Evolutionary conservation across 164 flowering plant species (phyloP), one percentile per base, ranked within the genome.

Genomic region (Santalum album): DNA sequence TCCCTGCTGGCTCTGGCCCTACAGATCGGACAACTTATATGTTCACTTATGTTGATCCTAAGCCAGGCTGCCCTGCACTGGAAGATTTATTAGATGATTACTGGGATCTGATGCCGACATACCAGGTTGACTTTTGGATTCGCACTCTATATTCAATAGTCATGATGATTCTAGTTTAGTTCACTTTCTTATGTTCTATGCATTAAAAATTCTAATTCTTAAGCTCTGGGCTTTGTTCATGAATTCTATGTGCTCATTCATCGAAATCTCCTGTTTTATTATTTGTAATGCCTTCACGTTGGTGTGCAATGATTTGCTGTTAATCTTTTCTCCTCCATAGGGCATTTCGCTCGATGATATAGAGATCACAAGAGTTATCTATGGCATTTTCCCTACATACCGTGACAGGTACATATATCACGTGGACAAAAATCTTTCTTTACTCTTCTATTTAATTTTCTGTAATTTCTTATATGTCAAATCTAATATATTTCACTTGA

Each of bases 1-100:
- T 91, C 71, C 98, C 98, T 51, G 82, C 96, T 73, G 98, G 94
- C 15, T 88, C 98, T 49, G 98, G 95, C 57, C 83, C 82, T 21
- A 55, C 59, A 49, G 98, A 91, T 67, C 81, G 98, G 58, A 91
- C 98, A 36, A 91, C 95, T 55, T 91, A 88, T 62, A 84, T 91
- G 96, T 91, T 91, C 69, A 84, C 98, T 27, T 91, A 91, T 55
- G 71, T 81, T 51, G 76, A 81, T 63, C 84, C 92, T 54, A 80
- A 81, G 62, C 82, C 89, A 14, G 80, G 76, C 16, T 79, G 80
- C 63, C 95, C 96, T n/a, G 70, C 63, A 58, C 51, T 91, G 69
- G 98, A 91, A 74, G 89, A 88, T 19, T 59, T 91, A 54, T 66
- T 91, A 23, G 98, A 91, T 69, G 83, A 74, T 57, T 91, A 82